Conservation (phyloP, 345 rosid species). For the Theobroma cacao region DNA sequence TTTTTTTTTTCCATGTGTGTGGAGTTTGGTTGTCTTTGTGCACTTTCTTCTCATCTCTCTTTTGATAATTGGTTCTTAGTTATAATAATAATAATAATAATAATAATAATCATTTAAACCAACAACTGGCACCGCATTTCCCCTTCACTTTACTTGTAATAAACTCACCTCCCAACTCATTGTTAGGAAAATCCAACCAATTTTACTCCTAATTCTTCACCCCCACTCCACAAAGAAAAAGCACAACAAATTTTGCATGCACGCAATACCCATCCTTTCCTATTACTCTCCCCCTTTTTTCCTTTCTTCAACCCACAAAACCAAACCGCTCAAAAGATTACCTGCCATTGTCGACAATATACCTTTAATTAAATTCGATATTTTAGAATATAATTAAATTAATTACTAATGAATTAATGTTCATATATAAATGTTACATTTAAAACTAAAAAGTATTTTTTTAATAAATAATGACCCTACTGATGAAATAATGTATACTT, state of each 20-base stretch:
- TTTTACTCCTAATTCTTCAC: background rate
- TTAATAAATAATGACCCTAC: no score
- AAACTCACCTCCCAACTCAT: background rate
- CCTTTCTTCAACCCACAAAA: background rate
- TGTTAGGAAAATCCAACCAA: background rate
- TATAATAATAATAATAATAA: background rate
- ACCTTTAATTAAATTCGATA: background rate
- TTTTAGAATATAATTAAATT: no score
- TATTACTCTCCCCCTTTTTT: background rate
- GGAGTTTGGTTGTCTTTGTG: background rate
- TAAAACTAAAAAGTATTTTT: background rate
- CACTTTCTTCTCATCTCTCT: background rate
- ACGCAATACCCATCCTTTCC: background rate
- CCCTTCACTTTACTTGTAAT: slow-evolving; percentile 8
- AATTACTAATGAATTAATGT: no score
- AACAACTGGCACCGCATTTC: slow-evolving; percentile 28
- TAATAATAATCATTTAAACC: background rate
- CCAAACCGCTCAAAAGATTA: background rate
- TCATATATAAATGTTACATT: no score
- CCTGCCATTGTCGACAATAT: background rate
- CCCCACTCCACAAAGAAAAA: background rate
- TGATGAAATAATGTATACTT: background rate
- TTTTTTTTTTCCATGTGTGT: background rate
- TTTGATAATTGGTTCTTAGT: background rate
- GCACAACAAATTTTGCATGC: background rate